Conservation (phyloP, 1,284 basidiomycete genomes). For the Retiboletus flavoniger region DNA sequence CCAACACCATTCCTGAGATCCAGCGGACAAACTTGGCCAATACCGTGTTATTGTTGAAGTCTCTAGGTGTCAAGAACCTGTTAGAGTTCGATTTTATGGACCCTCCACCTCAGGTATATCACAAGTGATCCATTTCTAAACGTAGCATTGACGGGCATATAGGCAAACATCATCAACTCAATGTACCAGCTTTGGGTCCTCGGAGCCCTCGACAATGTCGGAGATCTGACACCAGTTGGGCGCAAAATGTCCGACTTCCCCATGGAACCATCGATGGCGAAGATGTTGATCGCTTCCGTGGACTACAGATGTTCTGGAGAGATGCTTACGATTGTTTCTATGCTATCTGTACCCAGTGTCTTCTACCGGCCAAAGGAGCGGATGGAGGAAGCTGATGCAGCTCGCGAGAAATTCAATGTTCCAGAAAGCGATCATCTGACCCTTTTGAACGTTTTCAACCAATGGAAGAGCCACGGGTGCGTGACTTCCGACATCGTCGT, state of each 20-base stretch:
- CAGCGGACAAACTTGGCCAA: slow-evolving; percentile 97
- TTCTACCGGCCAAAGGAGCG: slow-evolving; percentile 96
- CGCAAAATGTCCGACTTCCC: slow-evolving; percentile 99
- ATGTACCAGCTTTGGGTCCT: slow-evolving; percentile 99
- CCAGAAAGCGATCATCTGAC: slow-evolving; percentile 98
- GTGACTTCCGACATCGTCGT: slow-evolving; percentile 21
- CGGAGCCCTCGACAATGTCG: slow-evolving; percentile 94
- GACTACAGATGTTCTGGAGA: slow-evolving; percentile 92
- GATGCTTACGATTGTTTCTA: slow-evolving; percentile 98
- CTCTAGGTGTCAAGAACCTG: slow-evolving; percentile 93
- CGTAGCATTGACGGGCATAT: slow-evolving; percentile 30
- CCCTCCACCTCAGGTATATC: slow-evolving; percentile 80
- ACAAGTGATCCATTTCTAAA: slow-evolving; percentile 46
- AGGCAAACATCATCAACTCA: slow-evolving; percentile 93
- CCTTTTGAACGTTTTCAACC: slow-evolving; percentile 93
- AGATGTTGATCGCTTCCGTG: slow-evolving; percentile 96
- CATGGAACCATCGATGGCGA: slow-evolving; percentile 96
- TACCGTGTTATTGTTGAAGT: slow-evolving; percentile 92
- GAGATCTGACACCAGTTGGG: slow-evolving; percentile 90
- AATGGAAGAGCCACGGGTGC: slow-evolving; percentile 94
- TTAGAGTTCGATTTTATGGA: slow-evolving; percentile 99
- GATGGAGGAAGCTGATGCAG: slow-evolving; percentile 95
- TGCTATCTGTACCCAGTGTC: slow-evolving; percentile 96
- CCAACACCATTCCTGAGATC: slow-evolving; percentile 97
- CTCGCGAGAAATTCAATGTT: slow-evolving; percentile 97